phyloP scores from a whole-genome alignment of 768 basidiomycete genomes.

The Boletus huronensis region DNA sequence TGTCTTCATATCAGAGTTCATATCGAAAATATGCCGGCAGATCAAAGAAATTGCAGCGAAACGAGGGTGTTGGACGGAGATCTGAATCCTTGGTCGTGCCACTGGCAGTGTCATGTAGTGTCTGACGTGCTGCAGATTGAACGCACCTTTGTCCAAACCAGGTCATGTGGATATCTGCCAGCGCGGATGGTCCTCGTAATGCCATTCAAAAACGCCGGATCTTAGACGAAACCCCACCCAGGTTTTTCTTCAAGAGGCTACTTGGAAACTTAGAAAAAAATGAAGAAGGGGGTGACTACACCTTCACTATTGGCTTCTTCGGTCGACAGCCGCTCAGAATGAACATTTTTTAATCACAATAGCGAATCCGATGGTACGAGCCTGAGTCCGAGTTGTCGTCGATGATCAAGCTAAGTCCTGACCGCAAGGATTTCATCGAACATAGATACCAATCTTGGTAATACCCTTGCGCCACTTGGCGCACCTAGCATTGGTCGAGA shows the following conservation, averaged over 20 bases:
- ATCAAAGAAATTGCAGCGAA: neutral
- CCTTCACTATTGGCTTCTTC: neutral
- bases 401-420: neutral
- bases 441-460: neutral
- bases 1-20: neutral
- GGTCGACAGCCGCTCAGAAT: neutral
- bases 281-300: neutral
- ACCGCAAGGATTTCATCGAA: neutral
- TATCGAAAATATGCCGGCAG: neutral
- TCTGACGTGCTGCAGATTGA: neutral
- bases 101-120: neutral
- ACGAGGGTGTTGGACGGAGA: neutral
- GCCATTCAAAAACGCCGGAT: neutral
- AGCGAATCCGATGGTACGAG: neutral
- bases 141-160: neutral
- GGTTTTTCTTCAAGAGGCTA: neutral
- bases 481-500: neutral
- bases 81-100: too few relatives aligned
- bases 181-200: too few relatives aligned
- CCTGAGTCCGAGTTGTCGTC: neutral
- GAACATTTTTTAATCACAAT: neutral
- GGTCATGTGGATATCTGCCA: too few relatives aligned
- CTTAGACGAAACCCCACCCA: neutral
- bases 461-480: neutral
- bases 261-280: too few relatives aligned